Percentiles rank a stretch among this genome's conserved stretches.
These are phyloP conservation scores for Populus nigra DNA, from an alignment of 345 rosid species.

Conservation along the genomic window DNA sequence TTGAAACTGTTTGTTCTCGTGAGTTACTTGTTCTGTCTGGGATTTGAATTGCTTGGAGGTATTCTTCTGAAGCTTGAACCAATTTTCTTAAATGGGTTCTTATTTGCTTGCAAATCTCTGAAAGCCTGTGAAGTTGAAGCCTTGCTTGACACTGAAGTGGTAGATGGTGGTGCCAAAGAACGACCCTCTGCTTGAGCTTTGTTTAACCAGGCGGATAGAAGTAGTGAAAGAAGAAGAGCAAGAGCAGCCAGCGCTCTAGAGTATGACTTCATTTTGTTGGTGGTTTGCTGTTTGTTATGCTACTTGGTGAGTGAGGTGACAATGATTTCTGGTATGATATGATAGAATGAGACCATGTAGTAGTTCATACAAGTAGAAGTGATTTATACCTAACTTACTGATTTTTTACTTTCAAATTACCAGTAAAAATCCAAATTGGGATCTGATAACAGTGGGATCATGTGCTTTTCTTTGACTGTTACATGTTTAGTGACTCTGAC, in stretches of 20 bases:
- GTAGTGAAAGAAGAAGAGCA: constrained; percentile 37
- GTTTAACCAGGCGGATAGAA: constrained; percentile 39
- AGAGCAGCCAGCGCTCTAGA: constrained; percentile 31
- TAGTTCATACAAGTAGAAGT: neutral
- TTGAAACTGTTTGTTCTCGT: constrained; percentile 11
- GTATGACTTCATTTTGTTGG: constrained; percentile 42
- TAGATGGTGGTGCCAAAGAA: neutral
- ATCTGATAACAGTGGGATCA: constrained; percentile 50
- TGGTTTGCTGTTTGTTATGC: neutral
- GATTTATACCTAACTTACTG: neutral
- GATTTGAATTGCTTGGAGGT: constrained; percentile 70
- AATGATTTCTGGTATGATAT: neutral
- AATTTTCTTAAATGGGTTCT: constrained; percentile 31
- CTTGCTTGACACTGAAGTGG: neutral
- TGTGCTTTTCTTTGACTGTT: constrained; percentile 51
- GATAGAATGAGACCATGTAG: neutral
- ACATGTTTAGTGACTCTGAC: constrained; percentile 19
- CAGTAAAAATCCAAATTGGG: constrained; percentile 21
- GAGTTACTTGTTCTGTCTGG: constrained; percentile 53
- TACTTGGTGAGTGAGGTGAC: constrained; percentile 1
- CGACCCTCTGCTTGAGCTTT: constrained; percentile 42
- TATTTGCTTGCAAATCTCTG: constrained; percentile 23
- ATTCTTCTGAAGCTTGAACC: constrained; percentile 56
- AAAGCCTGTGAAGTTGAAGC: constrained; percentile 4
- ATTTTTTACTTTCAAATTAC: neutral